Evolutionary conservation across 305 asterid species (phyloP).

Genomic region (Fraxinus baroniana): DNA sequence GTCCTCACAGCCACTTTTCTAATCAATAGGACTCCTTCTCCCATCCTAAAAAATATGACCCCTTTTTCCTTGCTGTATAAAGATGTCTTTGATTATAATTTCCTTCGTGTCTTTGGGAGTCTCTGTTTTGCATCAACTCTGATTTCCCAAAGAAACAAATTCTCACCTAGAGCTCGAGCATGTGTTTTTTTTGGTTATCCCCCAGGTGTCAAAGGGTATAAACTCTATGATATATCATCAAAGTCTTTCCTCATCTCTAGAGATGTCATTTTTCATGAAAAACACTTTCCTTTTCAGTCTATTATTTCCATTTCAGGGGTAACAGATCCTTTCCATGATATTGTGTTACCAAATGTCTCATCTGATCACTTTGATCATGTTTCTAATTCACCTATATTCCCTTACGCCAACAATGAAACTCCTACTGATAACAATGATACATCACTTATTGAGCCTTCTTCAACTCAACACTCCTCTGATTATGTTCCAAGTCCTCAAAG

Average conservation of each 20-base stretch:
- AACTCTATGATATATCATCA: background rate
- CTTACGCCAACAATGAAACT: no score
- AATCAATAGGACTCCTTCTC: background rate
- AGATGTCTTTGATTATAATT: background rate
- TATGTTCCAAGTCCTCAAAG: no score
- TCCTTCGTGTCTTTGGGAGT: background rate
- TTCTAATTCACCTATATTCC: no score
- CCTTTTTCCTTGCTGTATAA: background rate
- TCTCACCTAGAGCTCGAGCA: background rate
- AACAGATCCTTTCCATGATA: background rate
- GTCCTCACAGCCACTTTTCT: background rate
- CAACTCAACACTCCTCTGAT: background rate
- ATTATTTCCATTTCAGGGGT: background rate
- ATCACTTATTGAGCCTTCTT: background rate
- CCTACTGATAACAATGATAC: background rate
- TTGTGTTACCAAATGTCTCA: background rate
- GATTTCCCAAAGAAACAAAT: background rate
- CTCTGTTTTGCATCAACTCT: background rate
- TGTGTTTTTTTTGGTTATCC: slow-evolving; percentile 1
- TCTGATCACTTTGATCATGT: background rate
- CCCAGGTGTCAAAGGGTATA: background rate
- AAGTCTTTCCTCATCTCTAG: background rate
- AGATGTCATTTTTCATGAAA: background rate
- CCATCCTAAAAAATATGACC: background rate
- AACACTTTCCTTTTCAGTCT: background rate